These are phyloP conservation scores for Penicillium sp. DNA, from an alignment of 2,329 filamentous ascomycete genomes.

Conservation along the genomic window DNA sequence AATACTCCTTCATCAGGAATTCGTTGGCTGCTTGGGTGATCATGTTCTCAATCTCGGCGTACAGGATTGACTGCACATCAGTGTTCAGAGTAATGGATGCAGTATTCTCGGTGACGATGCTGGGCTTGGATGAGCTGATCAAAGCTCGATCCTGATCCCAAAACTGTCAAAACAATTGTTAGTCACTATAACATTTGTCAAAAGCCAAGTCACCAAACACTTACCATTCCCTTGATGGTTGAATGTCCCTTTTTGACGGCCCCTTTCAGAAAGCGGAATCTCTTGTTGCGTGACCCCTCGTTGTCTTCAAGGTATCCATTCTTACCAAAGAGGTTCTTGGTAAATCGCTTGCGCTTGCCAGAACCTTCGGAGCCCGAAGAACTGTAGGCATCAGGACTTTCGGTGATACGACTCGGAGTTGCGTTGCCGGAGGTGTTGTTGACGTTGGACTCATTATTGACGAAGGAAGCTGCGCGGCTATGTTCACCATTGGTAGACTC, in stretches of 20 bases:
- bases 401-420: not conserved
- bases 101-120: slow-evolving; percentile 17
- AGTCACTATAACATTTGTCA: not conserved
- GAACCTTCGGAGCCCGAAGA: not conserved
- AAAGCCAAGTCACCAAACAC: not conserved
- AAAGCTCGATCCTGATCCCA: not conserved
- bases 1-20: slow-evolving; percentile 47
- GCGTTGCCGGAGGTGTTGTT: not conserved
- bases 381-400: not conserved
- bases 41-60: slow-evolving; percentile 49
- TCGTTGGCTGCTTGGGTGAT: slow-evolving; percentile 46
- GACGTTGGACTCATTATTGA: not conserved
- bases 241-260: not conserved
- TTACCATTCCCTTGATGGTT: not conserved
- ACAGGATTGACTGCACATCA: slow-evolving; percentile 44
- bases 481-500: not conserved
- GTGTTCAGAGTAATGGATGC: slow-evolving; percentile 44
- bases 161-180: not conserved
- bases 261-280: not conserved
- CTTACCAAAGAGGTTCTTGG: slow-evolving; percentile 46
- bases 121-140: not conserved
- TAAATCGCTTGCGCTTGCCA: slow-evolving; percentile 7
- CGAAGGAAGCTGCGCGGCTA: not conserved
- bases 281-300: not conserved
- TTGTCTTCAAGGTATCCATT: slow-evolving; percentile 38